phyloP scores from a whole-genome alignment of 2,329 filamentous ascomycete genomes.

The Emmonsiellopsis sp. region DNA sequence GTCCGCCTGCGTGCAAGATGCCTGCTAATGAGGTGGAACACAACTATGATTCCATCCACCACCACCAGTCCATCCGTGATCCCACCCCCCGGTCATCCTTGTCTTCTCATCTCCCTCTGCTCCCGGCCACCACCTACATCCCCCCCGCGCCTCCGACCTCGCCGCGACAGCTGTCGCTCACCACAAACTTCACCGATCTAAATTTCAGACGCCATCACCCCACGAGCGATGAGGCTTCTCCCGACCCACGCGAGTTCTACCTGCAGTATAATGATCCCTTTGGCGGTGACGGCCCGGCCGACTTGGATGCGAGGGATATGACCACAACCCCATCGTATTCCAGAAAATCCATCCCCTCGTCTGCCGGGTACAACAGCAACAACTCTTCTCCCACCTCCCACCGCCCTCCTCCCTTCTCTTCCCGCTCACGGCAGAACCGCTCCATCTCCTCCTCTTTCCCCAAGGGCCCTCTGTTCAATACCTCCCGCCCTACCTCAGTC shows the following conservation, averaged over 20 bases:
- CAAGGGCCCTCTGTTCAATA: background rate
- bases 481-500: background rate
- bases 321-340: slow-evolving; percentile 11
- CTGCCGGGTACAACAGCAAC: slow-evolving; percentile 2
- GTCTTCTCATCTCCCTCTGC: slow-evolving; percentile 14
- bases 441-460: slow-evolving; percentile 23
- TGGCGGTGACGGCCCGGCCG: slow-evolving; percentile 16
- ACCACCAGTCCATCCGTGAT: slow-evolving; percentile 1
- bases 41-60: slow-evolving; percentile 26
- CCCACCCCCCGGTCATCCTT: slow-evolving; percentile 12
- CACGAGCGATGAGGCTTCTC: slow-evolving; percentile 21
- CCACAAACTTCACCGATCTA: slow-evolving; percentile 14
- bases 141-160: slow-evolving; percentile 14
- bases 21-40: slow-evolving; percentile 34
- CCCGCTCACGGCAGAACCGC: slow-evolving; percentile 19
- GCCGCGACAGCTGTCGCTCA: slow-evolving; percentile 15
- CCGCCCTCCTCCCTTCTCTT: slow-evolving; percentile 9
- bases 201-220: slow-evolving; percentile 6
- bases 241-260: slow-evolving; percentile 46
- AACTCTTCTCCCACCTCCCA: slow-evolving; percentile 7
- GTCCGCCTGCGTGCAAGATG: slow-evolving; percentile 26
- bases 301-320: slow-evolving; percentile 12
- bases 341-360: slow-evolving; percentile 3
- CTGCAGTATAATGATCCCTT: slow-evolving; percentile 35
- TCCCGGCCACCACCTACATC: slow-evolving; percentile 21